Evolutionary conservation across 768 basidiomycete genomes (phyloP).

Genomic region (Naganishia vaughanmartiniae): DNA sequence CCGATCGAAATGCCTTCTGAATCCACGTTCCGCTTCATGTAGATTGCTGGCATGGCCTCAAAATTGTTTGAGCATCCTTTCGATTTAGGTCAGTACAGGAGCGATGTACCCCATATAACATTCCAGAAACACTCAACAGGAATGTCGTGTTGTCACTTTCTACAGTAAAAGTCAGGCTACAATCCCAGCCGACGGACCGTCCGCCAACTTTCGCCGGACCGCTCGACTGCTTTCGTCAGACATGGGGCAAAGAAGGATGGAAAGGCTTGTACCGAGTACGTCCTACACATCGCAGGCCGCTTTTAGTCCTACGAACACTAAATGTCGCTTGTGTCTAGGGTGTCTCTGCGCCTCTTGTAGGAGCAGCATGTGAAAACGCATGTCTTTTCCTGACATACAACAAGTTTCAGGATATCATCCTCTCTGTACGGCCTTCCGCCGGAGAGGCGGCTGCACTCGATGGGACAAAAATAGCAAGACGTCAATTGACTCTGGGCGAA

Average conservation of each 20-base stretch:
- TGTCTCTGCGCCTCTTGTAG: slow-evolving; percentile 81
- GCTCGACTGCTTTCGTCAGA: slow-evolving; percentile 77
- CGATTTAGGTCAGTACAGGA: slow-evolving; percentile 62
- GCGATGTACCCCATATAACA: neutral
- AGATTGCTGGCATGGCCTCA: slow-evolving; percentile 83
- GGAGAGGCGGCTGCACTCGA: neutral
- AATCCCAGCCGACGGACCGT: slow-evolving; percentile 78
- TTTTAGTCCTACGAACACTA: too few relatives aligned
- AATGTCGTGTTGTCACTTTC: neutral
- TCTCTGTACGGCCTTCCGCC: slow-evolving; percentile 23
- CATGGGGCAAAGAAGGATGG: slow-evolving; percentile 76
- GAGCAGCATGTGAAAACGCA: slow-evolving; percentile 90
- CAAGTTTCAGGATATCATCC: slow-evolving; percentile 57
- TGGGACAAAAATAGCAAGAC: slow-evolving; percentile 19
- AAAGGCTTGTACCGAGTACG: slow-evolving; percentile 82
- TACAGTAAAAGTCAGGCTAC: slow-evolving; percentile 78
- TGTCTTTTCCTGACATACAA: slow-evolving; percentile 81
- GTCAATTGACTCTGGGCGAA: slow-evolving; percentile 56
- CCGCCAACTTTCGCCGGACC: slow-evolving; percentile 76
- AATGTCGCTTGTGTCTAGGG: slow-evolving; percentile 58
- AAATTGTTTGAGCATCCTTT: slow-evolving; percentile 93
- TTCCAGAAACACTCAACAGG: neutral
- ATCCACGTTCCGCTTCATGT: neutral
- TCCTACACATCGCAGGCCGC: slow-evolving; percentile 26
- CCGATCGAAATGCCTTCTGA: neutral